phyloP scores from a whole-genome alignment of 2,329 filamentous ascomycete species.

The Boeremia lycopersici region DNA sequence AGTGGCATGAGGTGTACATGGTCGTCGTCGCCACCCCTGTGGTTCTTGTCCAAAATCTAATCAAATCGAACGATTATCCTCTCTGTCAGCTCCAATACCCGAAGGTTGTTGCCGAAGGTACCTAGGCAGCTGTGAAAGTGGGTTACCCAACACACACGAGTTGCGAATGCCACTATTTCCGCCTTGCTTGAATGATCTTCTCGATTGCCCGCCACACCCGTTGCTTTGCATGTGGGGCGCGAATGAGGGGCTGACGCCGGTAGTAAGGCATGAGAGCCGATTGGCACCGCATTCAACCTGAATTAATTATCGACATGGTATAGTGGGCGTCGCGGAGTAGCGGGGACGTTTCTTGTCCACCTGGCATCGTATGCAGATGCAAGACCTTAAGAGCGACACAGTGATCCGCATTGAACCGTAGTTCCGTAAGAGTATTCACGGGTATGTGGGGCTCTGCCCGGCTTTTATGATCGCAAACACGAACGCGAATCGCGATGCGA shows the following conservation, averaged over 20 bases:
- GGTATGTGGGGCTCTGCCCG: no score
- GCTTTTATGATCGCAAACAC: no score
- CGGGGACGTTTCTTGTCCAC: background rate
- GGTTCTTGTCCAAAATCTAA: background rate
- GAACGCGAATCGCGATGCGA: no score
- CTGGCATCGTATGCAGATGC: background rate
- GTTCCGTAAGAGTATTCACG: no score
- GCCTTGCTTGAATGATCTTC: background rate
- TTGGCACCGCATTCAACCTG: constrained; percentile 30
- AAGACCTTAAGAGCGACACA: background rate
- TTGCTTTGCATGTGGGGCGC: constrained; percentile 23
- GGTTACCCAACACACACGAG: constrained; percentile 4
- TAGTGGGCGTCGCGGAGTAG: background rate
- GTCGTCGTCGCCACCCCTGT: background rate
- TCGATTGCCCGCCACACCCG: constrained; percentile 16
- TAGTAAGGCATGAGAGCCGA: background rate
- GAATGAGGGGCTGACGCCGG: constrained; percentile 26
- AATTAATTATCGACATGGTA: constrained; percentile 17
- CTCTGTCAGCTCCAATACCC: constrained; percentile 29
- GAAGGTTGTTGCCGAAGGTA: constrained; percentile 9
- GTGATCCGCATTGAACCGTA: background rate
- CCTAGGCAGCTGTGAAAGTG: background rate
- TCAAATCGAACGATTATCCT: background rate
- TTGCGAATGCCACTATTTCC: constrained; percentile 10
- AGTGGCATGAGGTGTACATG: constrained; percentile 21